Conservation (phyloP, 768 basidiomycete species). For the Mycena rebaudengoi region DNA sequence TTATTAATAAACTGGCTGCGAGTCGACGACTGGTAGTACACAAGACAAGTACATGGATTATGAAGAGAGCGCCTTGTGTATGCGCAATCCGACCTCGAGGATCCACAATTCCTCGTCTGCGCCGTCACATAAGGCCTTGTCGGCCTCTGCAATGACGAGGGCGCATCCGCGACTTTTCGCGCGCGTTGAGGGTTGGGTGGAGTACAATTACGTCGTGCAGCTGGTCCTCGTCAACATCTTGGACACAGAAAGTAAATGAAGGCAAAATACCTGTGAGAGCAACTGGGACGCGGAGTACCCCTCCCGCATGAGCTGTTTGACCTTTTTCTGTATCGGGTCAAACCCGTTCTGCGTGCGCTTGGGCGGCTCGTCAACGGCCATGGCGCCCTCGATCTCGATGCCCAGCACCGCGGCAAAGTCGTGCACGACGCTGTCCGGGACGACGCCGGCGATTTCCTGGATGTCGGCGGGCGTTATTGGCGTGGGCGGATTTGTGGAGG, state of each 20-base stretch:
- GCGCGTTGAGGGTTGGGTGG: conserved; percentile 82
- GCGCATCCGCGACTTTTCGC: conserved; percentile 85
- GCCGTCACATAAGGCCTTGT: conserved; percentile 95
- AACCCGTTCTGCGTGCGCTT: conserved; percentile 53
- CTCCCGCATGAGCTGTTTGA: conserved; percentile 81
- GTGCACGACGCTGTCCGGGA: conserved; percentile 77
- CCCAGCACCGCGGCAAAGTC: conserved; percentile 78
- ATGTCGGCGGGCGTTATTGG: conserved; percentile 82
- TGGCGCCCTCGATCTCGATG: conserved; percentile 64
- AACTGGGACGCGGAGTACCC: conserved; percentile 95
- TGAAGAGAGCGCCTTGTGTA: conserved; percentile 69
- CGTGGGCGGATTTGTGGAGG: conserved; percentile 75
- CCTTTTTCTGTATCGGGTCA: conserved; percentile 70
- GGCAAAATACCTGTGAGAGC: conserved; percentile 76
- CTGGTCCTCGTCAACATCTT: conserved; percentile 49
- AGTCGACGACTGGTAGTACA: no score
- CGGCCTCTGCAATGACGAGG: conserved; percentile 90
- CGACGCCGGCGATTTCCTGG: conserved; percentile 97
- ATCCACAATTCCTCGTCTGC: conserved; percentile 98
- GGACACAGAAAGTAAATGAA: conserved; percentile 33
- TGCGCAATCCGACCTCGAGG: conserved; percentile 83
- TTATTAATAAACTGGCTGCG: no score
- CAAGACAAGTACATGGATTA: no score
- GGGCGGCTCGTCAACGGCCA: conserved; percentile 59
- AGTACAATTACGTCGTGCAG: conserved; percentile 88